A percentile compares a stretch with the other conserved stretches of the same genome.
Conservation (phyloP, 495 filamentous ascomycete species). For the Podospora fimiseda region DNA sequence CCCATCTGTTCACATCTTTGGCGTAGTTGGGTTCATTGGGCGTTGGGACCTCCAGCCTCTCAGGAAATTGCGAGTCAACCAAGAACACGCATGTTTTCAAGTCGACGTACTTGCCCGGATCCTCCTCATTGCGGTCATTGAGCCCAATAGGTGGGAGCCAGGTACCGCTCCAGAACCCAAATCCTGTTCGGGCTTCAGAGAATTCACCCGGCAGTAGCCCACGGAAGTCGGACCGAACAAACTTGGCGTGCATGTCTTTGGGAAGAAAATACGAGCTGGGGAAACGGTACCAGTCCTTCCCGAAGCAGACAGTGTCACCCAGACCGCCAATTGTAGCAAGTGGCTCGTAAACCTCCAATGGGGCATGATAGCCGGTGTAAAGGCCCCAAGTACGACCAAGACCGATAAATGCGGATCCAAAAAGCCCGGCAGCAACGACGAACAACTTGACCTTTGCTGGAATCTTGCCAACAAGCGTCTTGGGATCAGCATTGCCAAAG, state of each 20-base stretch:
- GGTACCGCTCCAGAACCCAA: constrained; percentile 64
- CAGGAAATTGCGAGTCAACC: constrained; percentile 78
- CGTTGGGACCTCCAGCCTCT: constrained; percentile 27
- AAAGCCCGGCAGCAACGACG: constrained; percentile 43
- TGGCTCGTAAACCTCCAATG: constrained; percentile 63
- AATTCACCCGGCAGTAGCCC: constrained; percentile 92
- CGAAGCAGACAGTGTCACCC: constrained; percentile 76
- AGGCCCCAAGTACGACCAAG: constrained; percentile 72
- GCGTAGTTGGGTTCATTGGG: constrained; percentile 70
- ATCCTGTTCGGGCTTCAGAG: constrained; percentile 55
- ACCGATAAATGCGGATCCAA: constrained; percentile 58
- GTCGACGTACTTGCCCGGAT: constrained; percentile 79
- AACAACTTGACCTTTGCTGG: constrained; percentile 62
- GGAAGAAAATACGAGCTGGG: constrained; percentile 91
- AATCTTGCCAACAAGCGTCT: constrained; percentile 58
- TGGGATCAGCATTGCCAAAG: constrained; percentile 62
- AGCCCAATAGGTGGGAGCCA: constrained; percentile 77
- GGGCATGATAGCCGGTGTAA: constrained; percentile 77
- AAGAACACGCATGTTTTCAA: constrained; percentile 72
- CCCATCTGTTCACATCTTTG: constrained; percentile 64
- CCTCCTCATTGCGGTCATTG: constrained; percentile 89
- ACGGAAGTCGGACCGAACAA: constrained; percentile 80
- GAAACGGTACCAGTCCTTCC: constrained; percentile 98
- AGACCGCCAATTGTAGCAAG: constrained; percentile 43
- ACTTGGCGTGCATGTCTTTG: constrained; percentile 69